Conservation (phyloP, 345 rosid species). For the Raphanus sativus region DNA sequence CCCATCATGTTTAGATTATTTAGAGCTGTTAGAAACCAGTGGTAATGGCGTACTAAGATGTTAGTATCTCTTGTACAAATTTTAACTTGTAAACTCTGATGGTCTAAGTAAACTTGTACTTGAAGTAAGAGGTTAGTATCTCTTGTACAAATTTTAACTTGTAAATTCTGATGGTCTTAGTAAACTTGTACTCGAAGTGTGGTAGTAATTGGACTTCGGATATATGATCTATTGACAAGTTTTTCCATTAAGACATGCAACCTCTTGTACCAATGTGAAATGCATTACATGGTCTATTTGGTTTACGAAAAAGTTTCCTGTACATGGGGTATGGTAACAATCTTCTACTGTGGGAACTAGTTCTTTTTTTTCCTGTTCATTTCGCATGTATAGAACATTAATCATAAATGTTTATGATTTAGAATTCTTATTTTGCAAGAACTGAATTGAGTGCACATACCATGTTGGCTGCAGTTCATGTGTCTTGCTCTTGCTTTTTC, state of each 20-base stretch:
- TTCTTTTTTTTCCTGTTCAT: not conserved
- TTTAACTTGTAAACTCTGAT: no score
- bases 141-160: not conserved
- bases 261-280: slow-evolving; percentile 19
- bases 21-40: slow-evolving; percentile 14
- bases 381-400: not conserved
- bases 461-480: slow-evolving; percentile 2
- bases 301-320: not conserved
- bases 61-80: slow-evolving; percentile 4
- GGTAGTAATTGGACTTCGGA: slow-evolving; percentile 1
- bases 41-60: slow-evolving; percentile 5
- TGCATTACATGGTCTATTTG: slow-evolving; percentile 5
- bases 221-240: slow-evolving; percentile 1
- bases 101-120: no score
- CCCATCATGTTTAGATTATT: not conserved
- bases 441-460: not conserved
- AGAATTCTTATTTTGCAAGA: not conserved
- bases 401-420: not conserved
- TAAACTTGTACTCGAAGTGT: not conserved
- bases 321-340: slow-evolving; percentile 8
- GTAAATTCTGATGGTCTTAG: slow-evolving; percentile 7
- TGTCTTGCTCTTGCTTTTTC: slow-evolving; percentile 12
- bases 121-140: no score
- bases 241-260: not conserved
- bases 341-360: slow-evolving; percentile 1